Conservation (phyloP, 106 monocot genomes). For the Dactylorhiza incarnata region DNA sequence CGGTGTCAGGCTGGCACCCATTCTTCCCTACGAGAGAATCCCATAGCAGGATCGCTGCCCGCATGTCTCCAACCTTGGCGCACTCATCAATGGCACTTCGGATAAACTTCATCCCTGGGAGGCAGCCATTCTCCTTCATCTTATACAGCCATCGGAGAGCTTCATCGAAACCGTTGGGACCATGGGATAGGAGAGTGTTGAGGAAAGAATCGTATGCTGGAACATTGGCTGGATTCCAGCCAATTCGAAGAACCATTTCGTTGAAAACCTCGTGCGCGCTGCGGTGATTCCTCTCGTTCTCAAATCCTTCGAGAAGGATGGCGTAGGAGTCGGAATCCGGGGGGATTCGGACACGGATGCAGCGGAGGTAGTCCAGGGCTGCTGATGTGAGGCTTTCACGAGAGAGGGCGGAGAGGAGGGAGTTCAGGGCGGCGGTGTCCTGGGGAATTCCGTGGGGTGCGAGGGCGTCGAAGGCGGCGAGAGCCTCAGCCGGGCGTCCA, state of each 20-base stretch:
- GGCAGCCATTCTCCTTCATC: constrained; percentile 36
- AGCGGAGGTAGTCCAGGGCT: constrained; percentile 21
- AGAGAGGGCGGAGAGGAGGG: constrained; percentile 65
- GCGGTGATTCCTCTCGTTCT: constrained; percentile 35
- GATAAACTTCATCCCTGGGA: constrained; percentile 65
- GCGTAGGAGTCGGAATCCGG: constrained; percentile 73
- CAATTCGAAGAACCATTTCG: constrained; percentile 47
- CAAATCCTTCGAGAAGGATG: constrained; percentile 77
- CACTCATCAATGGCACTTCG: constrained; percentile 21
- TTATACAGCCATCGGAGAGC: constrained; percentile 26
- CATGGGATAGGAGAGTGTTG: constrained; percentile 15
- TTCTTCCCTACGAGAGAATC: constrained; percentile 26
- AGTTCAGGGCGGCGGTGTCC: constrained; percentile 53
- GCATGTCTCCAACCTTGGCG: constrained; percentile 11
- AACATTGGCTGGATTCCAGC: constrained; percentile 47
- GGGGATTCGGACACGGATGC: neutral
- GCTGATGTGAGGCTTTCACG: constrained; percentile 26
- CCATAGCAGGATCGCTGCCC: constrained; percentile 38
- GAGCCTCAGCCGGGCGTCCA: constrained; percentile 25
- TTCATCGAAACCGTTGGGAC: constrained; percentile 13
- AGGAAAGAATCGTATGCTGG: constrained; percentile 78
- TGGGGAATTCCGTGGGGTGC: constrained; percentile 27
- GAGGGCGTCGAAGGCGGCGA: constrained; percentile 44
- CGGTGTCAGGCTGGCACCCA: constrained; percentile 27
- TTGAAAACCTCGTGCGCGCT: constrained; percentile 34